Evolutionary conservation across 2,329 filamentous ascomycete genomes (phyloP).

Genomic region (Fusarium sp.): DNA sequence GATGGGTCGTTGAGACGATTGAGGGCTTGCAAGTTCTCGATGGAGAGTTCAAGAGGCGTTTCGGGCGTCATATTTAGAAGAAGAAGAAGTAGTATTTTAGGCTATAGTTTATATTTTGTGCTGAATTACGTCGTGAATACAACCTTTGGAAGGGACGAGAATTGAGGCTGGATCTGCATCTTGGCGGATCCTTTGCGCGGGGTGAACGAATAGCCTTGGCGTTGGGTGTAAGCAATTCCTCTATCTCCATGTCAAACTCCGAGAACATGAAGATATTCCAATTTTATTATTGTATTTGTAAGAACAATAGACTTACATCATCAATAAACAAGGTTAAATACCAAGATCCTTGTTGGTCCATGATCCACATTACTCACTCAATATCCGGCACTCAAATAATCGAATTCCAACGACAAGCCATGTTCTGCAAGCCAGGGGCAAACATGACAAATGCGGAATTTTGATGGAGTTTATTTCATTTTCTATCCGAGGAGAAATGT

Average conservation of each 20-base stretch:
- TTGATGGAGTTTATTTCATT: not conserved
- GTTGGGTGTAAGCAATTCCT: not conserved
- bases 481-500: not conserved
- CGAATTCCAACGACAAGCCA: conserved; percentile 1
- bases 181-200: not conserved
- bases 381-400: not conserved
- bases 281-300: not conserved
- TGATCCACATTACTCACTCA: not conserved
- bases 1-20: conserved; percentile 37
- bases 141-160: not conserved
- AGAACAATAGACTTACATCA: not conserved
- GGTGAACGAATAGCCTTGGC: conserved; percentile 1
- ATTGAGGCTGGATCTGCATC: not conserved
- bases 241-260: conserved; percentile 27
- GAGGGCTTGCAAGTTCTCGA: conserved; percentile 39
- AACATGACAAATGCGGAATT: conserved; percentile 7
- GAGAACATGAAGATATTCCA: not conserved
- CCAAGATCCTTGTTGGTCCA: not conserved
- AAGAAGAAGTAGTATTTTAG: conserved; percentile 13
- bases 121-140: conserved; percentile 2
- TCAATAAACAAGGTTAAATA: not conserved
- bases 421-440: not conserved
- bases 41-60: conserved; percentile 40
- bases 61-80: conserved; percentile 19
- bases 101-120: conserved; percentile 19